Evolutionary conservation across 306 rosid genomes (phyloP), one percentile per base, ranked within the genome.

Genomic region (Corylus heterophylla): DNA sequence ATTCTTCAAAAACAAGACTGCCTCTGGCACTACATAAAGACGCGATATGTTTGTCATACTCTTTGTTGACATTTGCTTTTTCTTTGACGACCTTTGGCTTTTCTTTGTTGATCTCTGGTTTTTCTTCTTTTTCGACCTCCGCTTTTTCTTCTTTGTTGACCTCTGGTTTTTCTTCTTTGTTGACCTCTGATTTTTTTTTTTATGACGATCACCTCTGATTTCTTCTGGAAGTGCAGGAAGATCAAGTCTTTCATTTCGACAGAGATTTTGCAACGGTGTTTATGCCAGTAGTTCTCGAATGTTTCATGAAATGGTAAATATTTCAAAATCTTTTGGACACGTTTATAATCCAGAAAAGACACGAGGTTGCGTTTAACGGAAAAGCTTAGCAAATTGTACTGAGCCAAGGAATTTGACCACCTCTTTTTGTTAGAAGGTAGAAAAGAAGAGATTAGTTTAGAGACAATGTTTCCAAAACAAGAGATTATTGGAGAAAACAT

Each of bases 211-310:
- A n/a, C 6, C 44, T 39, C 4, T 7, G 75, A 63, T 44, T 70
- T 71, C 25, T 31, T 2, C 62, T 12, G 8, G 3, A 82, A 69
- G 18, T 77, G 77, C 17, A 22, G 1, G 31, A 83, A 78, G 45
- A 83, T 62, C 44, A 7, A 0, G 4, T 0, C 5, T 62, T 62
- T 62, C 44, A 27, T 11, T 2, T 62, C 1, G 18, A 18, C 3
- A 5, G 18, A 62, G 69, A 5, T 29, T 29, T 62, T 3, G 1
- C 69, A 62, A 12, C 8, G 42, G 25, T 12, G 4, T 62, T 6
- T 12, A 62, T 62, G 1, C 42, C 2, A 9, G 42, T 16, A 13
- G 7, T 29, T 27, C 44, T 29, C 69, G 6, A 29, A 62, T 27
- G 18, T 8, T 39, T 5, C 44, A 39, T 0, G 44, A 39, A 39